A percentile compares a stretch with the other conserved stretches of the same genome.
phyloP scores from a whole-genome alignment of 2,329 filamentous ascomycete species.

The Fusarium sacchari region DNA sequence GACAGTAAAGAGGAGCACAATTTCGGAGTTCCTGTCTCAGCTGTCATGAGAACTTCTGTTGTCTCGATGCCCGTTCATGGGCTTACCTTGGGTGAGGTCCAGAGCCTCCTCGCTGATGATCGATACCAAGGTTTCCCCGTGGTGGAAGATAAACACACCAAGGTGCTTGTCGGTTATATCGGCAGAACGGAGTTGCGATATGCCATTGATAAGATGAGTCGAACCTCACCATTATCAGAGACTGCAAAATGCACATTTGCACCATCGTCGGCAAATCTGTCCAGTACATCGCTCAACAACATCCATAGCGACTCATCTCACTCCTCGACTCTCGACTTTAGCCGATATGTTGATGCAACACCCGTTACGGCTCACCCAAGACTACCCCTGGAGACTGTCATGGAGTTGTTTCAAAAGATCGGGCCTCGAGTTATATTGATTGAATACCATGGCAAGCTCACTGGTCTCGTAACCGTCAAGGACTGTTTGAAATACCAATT shows the following conservation, averaged over 20 bases:
- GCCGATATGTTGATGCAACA: constrained; percentile 86
- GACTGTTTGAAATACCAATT: constrained; percentile 98
- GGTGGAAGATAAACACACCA: constrained; percentile 76
- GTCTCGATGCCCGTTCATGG: constrained; percentile 79
- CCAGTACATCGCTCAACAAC: constrained; percentile 48
- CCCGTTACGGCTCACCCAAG: constrained; percentile 92
- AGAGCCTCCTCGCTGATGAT: constrained; percentile 79
- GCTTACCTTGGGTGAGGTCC: constrained; percentile 78
- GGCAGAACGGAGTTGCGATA: constrained; percentile 92
- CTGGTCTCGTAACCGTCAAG: constrained; percentile 92
- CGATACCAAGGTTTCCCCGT: constrained; percentile 94
- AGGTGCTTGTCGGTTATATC: constrained; percentile 87
- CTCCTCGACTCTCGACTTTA: constrained; percentile 77
- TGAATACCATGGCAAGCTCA: constrained; percentile 85
- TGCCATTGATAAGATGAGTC: constrained; percentile 82
- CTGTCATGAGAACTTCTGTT: constrained; percentile 84
- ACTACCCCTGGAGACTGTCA: constrained; percentile 92
- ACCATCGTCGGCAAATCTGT: constrained; percentile 51
- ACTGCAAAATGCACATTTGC: constrained; percentile 80
- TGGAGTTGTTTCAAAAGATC: constrained; percentile 99
- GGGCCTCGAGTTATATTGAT: constrained; percentile 92
- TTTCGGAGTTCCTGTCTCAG: constrained; percentile 91
- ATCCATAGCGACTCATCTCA: constrained; percentile 30
- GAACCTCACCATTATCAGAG: constrained; percentile 72
- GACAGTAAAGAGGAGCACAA: constrained; percentile 98